Percentiles rank a stretch among this genome's conserved stretches.
These are phyloP conservation scores for Pseudogymnoascus sp. DNA, from an alignment of 2,329 filamentous ascomycete genomes.

Conservation along the genomic window DNA sequence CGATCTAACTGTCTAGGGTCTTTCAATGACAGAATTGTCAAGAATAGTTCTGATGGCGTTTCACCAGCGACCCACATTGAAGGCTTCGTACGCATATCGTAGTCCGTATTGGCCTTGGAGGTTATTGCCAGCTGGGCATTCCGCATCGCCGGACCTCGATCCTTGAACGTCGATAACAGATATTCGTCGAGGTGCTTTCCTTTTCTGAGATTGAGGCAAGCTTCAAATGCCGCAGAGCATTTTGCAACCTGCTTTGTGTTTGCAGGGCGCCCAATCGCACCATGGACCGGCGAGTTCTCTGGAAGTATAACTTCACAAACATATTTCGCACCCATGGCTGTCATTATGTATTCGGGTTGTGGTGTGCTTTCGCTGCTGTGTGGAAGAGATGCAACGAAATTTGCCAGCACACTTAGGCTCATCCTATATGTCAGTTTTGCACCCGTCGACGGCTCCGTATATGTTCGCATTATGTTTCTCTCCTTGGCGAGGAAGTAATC, in stretches of 20 bases:
- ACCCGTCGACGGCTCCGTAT: constrained; percentile 56
- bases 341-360: constrained; percentile 53
- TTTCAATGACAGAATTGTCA: constrained; percentile 51
- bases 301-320: constrained; percentile 74
- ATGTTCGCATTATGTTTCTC: constrained; percentile 28
- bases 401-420: constrained; percentile 61
- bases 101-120: constrained; percentile 63
- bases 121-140: constrained; percentile 80
- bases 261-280: constrained; percentile 53
- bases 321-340: constrained; percentile 48
- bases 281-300: constrained; percentile 60
- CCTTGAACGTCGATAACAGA: constrained; percentile 64
- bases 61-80: constrained; percentile 54
- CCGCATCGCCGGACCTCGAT: constrained; percentile 68
- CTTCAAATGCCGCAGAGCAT: constrained; percentile 79
- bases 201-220: constrained; percentile 61
- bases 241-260: constrained; percentile 70
- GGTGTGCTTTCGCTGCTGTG: constrained; percentile 31
- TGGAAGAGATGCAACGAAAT: constrained; percentile 63
- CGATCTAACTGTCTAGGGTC: constrained; percentile 48
- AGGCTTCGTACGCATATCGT: constrained; percentile 74
- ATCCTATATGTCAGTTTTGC: constrained; percentile 73
- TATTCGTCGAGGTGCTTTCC: constrained; percentile 62
- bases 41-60: constrained; percentile 45
- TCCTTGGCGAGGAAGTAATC: constrained; percentile 46